These are phyloP conservation scores for Xylariaceae sp. DNA, from an alignment of 2,329 filamentous ascomycete genomes.

Conservation along the genomic window DNA sequence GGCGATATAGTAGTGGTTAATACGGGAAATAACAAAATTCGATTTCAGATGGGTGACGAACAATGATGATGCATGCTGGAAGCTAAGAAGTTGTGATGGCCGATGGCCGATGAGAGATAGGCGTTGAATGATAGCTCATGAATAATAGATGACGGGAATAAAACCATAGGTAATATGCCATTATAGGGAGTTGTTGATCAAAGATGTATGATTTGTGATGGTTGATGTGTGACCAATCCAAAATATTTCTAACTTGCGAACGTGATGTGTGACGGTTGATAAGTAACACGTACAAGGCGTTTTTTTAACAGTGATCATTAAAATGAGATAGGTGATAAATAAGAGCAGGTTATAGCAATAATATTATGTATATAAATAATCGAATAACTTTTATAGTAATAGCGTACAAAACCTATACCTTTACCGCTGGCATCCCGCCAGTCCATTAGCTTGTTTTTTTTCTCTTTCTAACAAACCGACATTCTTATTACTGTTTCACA, in stretches of 20 bases:
- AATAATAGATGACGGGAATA: not conserved
- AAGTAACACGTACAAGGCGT: no score
- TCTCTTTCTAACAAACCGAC: no score
- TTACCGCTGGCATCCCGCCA: no score
- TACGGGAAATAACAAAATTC: not conserved
- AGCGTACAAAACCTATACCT: no score
- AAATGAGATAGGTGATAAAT: no score
- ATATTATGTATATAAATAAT: no score
- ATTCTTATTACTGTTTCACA: no score
- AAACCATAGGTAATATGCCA: not conserved
- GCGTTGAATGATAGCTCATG: not conserved
- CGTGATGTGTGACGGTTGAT: not conserved
- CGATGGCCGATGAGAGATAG: not conserved
- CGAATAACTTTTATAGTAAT: no score
- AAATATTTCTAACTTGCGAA: not conserved
- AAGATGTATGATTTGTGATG: not conserved
- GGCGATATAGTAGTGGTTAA: not conserved
- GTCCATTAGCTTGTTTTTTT: no score
- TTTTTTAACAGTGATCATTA: no score
- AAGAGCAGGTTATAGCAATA: no score
- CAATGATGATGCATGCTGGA: not conserved
- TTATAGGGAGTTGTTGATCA: not conserved
- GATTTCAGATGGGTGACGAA: not conserved
- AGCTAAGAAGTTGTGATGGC: not conserved
- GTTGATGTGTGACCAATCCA: not conserved